Percentiles rank a stretch among this genome's conserved stretches.
phyloP scores from a whole-genome alignment of 1,284 basidiomycete genomes.

The Boletellus dicymbophilus region DNA sequence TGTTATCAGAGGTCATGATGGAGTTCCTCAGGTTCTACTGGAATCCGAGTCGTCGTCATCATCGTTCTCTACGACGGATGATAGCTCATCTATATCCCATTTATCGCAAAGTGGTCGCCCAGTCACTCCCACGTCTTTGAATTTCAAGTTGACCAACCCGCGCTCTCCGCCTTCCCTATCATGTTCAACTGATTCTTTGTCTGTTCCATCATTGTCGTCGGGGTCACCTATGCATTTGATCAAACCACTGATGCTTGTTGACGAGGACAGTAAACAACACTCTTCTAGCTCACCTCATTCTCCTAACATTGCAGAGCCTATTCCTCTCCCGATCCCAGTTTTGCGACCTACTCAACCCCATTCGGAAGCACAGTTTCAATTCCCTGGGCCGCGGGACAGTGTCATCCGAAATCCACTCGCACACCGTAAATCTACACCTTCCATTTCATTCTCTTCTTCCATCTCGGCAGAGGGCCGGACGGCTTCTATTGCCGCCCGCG shows the following conservation, averaged over 20 bases:
- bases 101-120: slow-evolving; percentile 32
- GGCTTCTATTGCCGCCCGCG: slow-evolving; percentile 32
- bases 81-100: slow-evolving; percentile 33
- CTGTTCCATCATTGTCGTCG: slow-evolving; percentile 44
- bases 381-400: slow-evolving; percentile 39
- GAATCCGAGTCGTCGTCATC: slow-evolving; percentile 27
- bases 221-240: slow-evolving; percentile 36
- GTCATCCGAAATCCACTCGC: slow-evolving; percentile 33
- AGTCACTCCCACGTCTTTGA: slow-evolving; percentile 40
- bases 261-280: slow-evolving; percentile 22
- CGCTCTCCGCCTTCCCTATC: slow-evolving; percentile 42
- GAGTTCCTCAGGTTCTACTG: neutral
- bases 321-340: slow-evolving; percentile 30
- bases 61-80: slow-evolving; percentile 28
- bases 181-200: slow-evolving; percentile 48
- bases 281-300: slow-evolving; percentile 23
- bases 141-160: slow-evolving; percentile 35
- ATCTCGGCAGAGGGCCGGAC: slow-evolving; percentile 26
- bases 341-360: slow-evolving; percentile 11
- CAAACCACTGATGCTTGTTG: slow-evolving; percentile 28
- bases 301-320: slow-evolving; percentile 28
- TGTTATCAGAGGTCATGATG: slow-evolving; percentile 2
- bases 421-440: slow-evolving; percentile 40
- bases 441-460: slow-evolving; percentile 37
- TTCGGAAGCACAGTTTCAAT: slow-evolving; percentile 38